Evolutionary conservation across 2,329 filamentous ascomycete species (phyloP), one percentile per base, ranked within the genome.

Genomic region (Colletotrichum spaethianum): DNA sequence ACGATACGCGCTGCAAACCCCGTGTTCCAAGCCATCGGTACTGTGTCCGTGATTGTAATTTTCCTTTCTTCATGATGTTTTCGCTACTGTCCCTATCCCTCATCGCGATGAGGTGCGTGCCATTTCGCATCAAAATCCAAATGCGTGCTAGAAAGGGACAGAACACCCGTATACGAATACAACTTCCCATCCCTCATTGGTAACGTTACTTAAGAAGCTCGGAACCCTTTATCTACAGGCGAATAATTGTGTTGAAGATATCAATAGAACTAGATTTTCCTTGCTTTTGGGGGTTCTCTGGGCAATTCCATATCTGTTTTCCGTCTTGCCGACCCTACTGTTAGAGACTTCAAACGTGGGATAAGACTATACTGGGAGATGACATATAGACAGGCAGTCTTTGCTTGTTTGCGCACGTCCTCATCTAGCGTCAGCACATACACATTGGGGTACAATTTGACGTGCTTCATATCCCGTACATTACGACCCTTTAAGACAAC

Each of bases 1-100:
- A 62, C 60, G 60, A 28, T 52, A 40, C 44, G 11, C 33, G 60
- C 60, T 52, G n/a, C 60, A 62, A 28, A 26, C 20, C 28, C 59
- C 38, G 33, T 38, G 14, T 62, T 23, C 18, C n/a, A 36, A 5
- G 26, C n/a, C 4, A 1, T 16, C 16, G 23, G n/a, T 4, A 50
- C n/a, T 42, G 2, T 8, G 31, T 55, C 8, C n/a, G 33, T 3
- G 42, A 20, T 62, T 62, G 14, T 36, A 4, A 23, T 11, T 7
- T 12, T 9, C 18, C 9, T 23, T 31, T 28, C 23, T 60, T 33
- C 20, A 7, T 7, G 5, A 55, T 33, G 28, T 36, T 55, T 11
- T 7, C 12, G 6, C 23, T 31, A 33, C 28, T n/a, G 28, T n/a
- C 52, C 20, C 8, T 44, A n/a, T 9, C 18, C 18, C 8, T 31